Evolutionary conservation across 805 yeast species (phyloP).

Genomic region (Debaryomyces maramus): DNA sequence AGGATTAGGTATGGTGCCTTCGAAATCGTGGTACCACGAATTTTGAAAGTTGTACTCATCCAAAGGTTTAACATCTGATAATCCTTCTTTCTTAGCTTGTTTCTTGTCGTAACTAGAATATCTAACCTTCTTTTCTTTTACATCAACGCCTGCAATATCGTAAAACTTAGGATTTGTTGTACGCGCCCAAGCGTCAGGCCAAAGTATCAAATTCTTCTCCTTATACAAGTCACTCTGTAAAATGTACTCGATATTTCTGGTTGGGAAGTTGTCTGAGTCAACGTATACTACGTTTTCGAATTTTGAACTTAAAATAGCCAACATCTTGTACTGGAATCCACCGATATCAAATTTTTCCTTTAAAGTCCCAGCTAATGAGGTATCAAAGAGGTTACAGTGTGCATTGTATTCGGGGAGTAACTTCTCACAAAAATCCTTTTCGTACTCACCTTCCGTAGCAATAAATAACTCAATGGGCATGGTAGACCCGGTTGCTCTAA

Average conservation of each 20-base stretch:
- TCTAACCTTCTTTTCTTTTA: conserved; percentile 33
- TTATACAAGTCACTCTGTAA: conserved; percentile 45
- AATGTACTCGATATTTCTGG: conserved; percentile 43
- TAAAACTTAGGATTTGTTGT: conserved; percentile 62
- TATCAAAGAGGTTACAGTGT: conserved; percentile 46
- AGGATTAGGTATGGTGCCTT: conserved; percentile 65
- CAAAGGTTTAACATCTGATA: conserved; percentile 22
- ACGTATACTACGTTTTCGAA: conserved; percentile 49
- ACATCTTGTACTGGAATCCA: conserved; percentile 53
- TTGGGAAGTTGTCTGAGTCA: conserved; percentile 54
- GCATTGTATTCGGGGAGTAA: conserved; percentile 46
- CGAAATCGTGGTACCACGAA: conserved; percentile 55
- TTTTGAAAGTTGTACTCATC: conserved; percentile 27
- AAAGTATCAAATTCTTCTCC: conserved; percentile 51
- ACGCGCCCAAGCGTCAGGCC: conserved; percentile 76
- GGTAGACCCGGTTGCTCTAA: conserved; percentile 43
- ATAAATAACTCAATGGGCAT: conserved; percentile 54
- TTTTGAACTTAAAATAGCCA: conserved; percentile 62
- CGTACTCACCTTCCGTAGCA: conserved; percentile 46
- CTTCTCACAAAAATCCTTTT: conserved; percentile 44
- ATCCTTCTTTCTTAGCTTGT: conserved; percentile 34
- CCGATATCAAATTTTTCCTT: conserved; percentile 26
- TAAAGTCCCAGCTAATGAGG: conserved; percentile 15
- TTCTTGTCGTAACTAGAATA: conserved; percentile 35
- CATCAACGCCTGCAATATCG: conserved; percentile 48